Evolutionary conservation across 2,329 filamentous ascomycete species (phyloP).

Genomic region (Didymella segeticola): DNA sequence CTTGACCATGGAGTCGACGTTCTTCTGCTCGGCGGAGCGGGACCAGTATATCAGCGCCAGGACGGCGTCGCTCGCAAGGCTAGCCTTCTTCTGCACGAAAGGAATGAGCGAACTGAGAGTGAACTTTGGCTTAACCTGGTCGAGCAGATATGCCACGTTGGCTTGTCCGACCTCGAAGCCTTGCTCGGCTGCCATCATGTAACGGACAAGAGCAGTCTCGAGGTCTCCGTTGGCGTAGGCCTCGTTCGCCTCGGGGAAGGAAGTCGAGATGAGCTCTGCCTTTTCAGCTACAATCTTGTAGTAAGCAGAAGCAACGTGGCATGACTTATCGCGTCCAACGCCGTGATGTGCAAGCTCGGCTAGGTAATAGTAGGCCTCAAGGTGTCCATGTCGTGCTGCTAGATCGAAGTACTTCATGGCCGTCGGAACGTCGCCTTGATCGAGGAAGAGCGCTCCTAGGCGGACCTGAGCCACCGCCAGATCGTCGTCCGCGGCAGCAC

Average conservation of each 20-base stretch:
- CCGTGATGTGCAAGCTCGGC: slow-evolving; percentile 85
- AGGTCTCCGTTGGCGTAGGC: slow-evolving; percentile 81
- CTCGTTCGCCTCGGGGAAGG: slow-evolving; percentile 81
- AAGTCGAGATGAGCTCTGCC: slow-evolving; percentile 83
- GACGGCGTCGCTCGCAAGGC: slow-evolving; percentile 63
- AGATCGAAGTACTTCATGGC: slow-evolving; percentile 89
- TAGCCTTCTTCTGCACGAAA: slow-evolving; percentile 50
- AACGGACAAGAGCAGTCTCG: slow-evolving; percentile 79
- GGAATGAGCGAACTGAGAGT: slow-evolving; percentile 63
- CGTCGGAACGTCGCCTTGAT: slow-evolving; percentile 82
- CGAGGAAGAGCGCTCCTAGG: slow-evolving; percentile 82
- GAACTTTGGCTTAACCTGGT: slow-evolving; percentile 63
- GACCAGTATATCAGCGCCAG: slow-evolving; percentile 94
- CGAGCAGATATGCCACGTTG: slow-evolving; percentile 86
- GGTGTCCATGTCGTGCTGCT: slow-evolving; percentile 79
- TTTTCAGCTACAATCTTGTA: slow-evolving; percentile 91
- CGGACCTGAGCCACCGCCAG: slow-evolving; percentile 81
- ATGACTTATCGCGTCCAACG: slow-evolving; percentile 79
- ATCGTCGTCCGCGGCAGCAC: slow-evolving; percentile 80
- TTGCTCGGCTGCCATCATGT: slow-evolving; percentile 89
- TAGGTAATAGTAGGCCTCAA: slow-evolving; percentile 91
- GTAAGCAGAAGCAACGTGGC: slow-evolving; percentile 76
- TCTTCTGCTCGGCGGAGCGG: slow-evolving; percentile 87
- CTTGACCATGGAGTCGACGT: slow-evolving; percentile 93
- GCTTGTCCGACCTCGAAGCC: slow-evolving; percentile 89